A percentile compares a stretch with the other conserved stretches of the same genome.
Conservation (phyloP, 768 basidiomycete genomes). For the Asterophora parasitica region DNA sequence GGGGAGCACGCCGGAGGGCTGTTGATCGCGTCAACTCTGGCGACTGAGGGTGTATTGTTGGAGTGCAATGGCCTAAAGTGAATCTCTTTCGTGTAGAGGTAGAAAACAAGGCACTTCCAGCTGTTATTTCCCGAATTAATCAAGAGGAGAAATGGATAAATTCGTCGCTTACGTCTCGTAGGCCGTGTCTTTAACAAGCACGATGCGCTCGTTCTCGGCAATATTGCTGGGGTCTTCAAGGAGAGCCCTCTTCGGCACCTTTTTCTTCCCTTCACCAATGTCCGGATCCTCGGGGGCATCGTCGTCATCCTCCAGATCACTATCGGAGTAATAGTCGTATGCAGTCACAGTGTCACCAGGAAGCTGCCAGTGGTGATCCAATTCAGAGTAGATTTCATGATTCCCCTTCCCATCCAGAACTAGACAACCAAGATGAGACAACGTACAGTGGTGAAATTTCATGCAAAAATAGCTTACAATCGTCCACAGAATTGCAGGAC, state of each 20-base stretch:
- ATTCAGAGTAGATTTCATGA: slow-evolving; percentile 5
- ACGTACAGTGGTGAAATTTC: background rate
- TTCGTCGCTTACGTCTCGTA: slow-evolving; percentile 17
- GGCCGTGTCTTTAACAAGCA: slow-evolving; percentile 17
- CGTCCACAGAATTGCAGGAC: slow-evolving; percentile 13
- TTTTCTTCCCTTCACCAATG: background rate
- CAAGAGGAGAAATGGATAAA: background rate
- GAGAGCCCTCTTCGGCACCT: background rate
- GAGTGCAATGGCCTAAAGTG: slow-evolving; percentile 25
- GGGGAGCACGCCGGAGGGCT: slow-evolving; percentile 28
- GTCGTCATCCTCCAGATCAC: slow-evolving; percentile 15
- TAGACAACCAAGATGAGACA: background rate
- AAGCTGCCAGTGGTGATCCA: slow-evolving; percentile 3
- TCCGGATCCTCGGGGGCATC: background rate
- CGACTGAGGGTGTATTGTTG: background rate
- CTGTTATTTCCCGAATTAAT: slow-evolving; percentile 17
- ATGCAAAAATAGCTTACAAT: slow-evolving; percentile 5
- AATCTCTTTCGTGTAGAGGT: slow-evolving; percentile 32
- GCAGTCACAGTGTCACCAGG: background rate
- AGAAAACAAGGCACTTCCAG: slow-evolving; percentile 34
- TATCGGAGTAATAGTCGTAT: slow-evolving; percentile 20
- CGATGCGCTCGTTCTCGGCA: slow-evolving; percentile 9
- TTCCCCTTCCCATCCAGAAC: slow-evolving; percentile 7
- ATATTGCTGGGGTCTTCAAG: background rate
- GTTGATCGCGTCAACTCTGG: slow-evolving; percentile 14